Conservation (phyloP, 768 basidiomycete species). For the Tephrocybe sp. region DNA sequence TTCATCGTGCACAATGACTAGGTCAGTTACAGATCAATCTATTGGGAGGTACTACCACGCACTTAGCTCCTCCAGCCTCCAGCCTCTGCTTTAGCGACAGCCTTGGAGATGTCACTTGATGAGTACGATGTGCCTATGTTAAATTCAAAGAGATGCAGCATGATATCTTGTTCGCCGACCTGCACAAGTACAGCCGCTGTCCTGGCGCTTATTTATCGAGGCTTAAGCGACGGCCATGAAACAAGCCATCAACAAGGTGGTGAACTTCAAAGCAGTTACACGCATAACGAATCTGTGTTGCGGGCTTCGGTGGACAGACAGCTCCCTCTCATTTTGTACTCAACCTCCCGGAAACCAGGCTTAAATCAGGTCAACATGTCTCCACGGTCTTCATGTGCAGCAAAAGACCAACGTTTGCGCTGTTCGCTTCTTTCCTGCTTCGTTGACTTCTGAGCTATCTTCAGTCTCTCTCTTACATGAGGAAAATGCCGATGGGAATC, state of each 20-base stretch:
- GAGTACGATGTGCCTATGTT: constrained; percentile 13
- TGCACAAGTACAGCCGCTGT: constrained; percentile 21
- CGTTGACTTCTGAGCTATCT: too few relatives aligned
- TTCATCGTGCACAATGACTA: too few relatives aligned
- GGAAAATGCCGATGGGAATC: too few relatives aligned
- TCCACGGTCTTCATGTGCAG: neutral
- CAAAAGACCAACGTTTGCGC: too few relatives aligned
- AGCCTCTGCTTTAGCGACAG: constrained; percentile 16
- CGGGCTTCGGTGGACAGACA: neutral
- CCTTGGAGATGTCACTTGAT: constrained; percentile 17
- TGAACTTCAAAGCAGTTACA: neutral
- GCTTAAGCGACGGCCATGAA: constrained; percentile 13
- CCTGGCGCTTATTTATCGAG: constrained; percentile 17
- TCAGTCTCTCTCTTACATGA: too few relatives aligned
- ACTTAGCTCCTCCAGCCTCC: constrained; percentile 25
- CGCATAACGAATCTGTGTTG: neutral
- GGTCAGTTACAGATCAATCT: neutral
- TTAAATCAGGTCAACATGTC: neutral
- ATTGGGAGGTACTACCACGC: neutral
- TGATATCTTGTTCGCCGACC: constrained; percentile 10
- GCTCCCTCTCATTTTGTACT: neutral
- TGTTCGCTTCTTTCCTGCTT: too few relatives aligned
- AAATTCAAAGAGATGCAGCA: neutral
- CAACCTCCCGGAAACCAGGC: neutral
- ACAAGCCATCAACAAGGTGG: constrained; percentile 6